phyloP scores from a whole-genome alignment of 2,329 filamentous ascomycete genomes.

The Elsinoe necatrix region DNA sequence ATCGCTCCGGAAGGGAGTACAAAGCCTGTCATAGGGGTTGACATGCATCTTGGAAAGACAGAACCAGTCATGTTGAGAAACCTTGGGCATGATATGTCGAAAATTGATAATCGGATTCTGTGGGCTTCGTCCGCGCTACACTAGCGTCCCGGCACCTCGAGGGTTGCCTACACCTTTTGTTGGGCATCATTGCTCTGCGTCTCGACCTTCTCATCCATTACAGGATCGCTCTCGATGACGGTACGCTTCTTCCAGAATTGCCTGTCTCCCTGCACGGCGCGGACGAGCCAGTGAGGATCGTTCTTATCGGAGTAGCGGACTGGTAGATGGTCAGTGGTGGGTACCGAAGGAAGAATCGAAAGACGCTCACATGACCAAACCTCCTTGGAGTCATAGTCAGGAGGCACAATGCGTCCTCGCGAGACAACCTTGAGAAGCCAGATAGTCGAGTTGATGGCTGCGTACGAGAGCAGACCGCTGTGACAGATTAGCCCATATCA shows the following conservation, averaged over 20 bases:
- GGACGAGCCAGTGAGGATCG: slow-evolving; percentile 49
- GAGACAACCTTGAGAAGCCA: slow-evolving; percentile 60
- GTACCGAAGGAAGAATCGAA: background rate
- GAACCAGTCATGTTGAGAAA: too few species aligned
- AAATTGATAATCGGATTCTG: background rate
- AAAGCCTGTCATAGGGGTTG: background rate
- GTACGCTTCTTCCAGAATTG: slow-evolving; percentile 56
- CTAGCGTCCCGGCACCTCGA: background rate
- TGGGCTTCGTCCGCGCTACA: background rate
- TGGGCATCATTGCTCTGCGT: background rate
- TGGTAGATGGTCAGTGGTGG: slow-evolving; percentile 59
- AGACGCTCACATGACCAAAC: slow-evolving; percentile 61
- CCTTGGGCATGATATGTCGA: too few species aligned
- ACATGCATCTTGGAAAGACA: background rate
- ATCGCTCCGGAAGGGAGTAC: background rate
- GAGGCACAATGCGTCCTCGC: slow-evolving; percentile 62
- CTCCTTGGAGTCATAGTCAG: slow-evolving; percentile 68
- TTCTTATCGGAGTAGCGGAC: background rate
- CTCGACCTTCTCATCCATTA: slow-evolving; percentile 4
- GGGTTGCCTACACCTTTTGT: background rate
- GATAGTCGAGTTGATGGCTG: slow-evolving; percentile 62
- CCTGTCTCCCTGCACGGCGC: slow-evolving; percentile 58
- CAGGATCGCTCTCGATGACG: slow-evolving; percentile 2
- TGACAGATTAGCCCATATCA: slow-evolving; percentile 62
- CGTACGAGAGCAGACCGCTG: slow-evolving; percentile 71